Base-by-base conservation (phyloP, 2,329 filamentous ascomycete species). In the Keithomyces neogunnii region DNA sequence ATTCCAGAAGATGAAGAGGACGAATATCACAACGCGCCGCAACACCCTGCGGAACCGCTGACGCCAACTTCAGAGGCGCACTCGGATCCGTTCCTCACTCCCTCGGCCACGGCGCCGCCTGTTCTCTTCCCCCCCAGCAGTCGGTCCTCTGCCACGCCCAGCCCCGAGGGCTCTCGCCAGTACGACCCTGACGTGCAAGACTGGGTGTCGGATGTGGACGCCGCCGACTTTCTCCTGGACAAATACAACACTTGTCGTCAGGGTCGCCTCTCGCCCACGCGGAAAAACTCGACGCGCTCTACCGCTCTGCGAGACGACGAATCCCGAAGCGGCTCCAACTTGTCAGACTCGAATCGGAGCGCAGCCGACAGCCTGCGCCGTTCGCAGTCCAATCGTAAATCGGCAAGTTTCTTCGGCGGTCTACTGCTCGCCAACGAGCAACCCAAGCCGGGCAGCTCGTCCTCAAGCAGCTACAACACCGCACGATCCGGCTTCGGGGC, bases 1-100 rank as follows among this genome's bases (percentile, higher is more conserved):
- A 82, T 82, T 53, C 73, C 78, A 56, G 79, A 82, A 55, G 78
- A 76, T 7, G 78, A 80, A 39, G 78, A 82, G 56, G 77, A 81
- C 33, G 75, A 73, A 5, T 62, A 64, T 26, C 59, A 64, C 29
- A 55, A 56, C 3, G 35, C 30, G 26, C 32, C 8, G 8, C 50
- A 42, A 8, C 36, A 47, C 11, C 36, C 11, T n/a, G 11, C 33
- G 9, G 48, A 51, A 26, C 53, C 55, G 3, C 36, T 49, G 13
- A 73, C 66, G 50, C 67, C 63, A 19, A 70, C 64, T 13, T 73
- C 63, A 6, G 69, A 62, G 32, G 61, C 56, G 40, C 65, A 66
- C 46, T 69, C 71, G 0, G 76, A 81, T 58, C 78, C 77, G 0
- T 81, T 81, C 62, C 56, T 68, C 13, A 79, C 74, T 9, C 77